These are phyloP conservation scores for Phytophthora ohioensis DNA, from an alignment of 352 stramenopile genomes.

Conservation along the genomic window DNA sequence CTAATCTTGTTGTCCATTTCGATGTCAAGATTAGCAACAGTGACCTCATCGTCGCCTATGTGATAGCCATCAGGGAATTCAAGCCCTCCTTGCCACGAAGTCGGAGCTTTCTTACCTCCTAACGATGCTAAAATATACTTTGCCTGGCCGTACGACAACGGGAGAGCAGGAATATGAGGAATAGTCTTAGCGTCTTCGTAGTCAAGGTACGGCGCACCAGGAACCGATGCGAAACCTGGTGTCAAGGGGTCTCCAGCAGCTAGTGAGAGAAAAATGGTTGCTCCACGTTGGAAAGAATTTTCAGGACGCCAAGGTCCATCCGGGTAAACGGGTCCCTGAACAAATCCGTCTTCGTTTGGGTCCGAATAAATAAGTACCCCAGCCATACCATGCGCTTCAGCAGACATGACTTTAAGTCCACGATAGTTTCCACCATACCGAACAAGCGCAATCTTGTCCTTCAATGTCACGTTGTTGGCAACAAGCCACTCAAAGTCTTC, in stretches of 20 bases:
- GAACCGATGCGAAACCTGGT: slow-evolving; percentile 43
- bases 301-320: slow-evolving; percentile 66
- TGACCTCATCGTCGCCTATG: slow-evolving; percentile 70
- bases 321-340: slow-evolving; percentile 60
- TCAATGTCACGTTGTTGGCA: slow-evolving; percentile 54
- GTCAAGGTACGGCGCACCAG: slow-evolving; percentile 45
- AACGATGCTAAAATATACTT: slow-evolving; percentile 68
- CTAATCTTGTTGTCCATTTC: slow-evolving; percentile 76
- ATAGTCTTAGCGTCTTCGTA: slow-evolving; percentile 49
- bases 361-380: slow-evolving; percentile 81
- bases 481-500: slow-evolving; percentile 75
- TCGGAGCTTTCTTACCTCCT: slow-evolving; percentile 55
- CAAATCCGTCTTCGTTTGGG: slow-evolving; percentile 75
- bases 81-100: slow-evolving; percentile 64
- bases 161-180: slow-evolving; percentile 58
- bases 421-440: slow-evolving; percentile 68
- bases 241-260: slow-evolving; percentile 70
- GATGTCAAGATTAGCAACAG: slow-evolving; percentile 61
- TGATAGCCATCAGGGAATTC: slow-evolving; percentile 60
- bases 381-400: slow-evolving; percentile 60
- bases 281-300: slow-evolving; percentile 71
- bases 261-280: slow-evolving; percentile 63
- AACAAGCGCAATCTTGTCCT: slow-evolving; percentile 69
- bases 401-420: slow-evolving; percentile 74
- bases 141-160: slow-evolving; percentile 79